These are phyloP conservation scores for Chimonanthus salicifolius DNA, from an alignment of 164 flowering plant genomes.

Conservation along the genomic window DNA sequence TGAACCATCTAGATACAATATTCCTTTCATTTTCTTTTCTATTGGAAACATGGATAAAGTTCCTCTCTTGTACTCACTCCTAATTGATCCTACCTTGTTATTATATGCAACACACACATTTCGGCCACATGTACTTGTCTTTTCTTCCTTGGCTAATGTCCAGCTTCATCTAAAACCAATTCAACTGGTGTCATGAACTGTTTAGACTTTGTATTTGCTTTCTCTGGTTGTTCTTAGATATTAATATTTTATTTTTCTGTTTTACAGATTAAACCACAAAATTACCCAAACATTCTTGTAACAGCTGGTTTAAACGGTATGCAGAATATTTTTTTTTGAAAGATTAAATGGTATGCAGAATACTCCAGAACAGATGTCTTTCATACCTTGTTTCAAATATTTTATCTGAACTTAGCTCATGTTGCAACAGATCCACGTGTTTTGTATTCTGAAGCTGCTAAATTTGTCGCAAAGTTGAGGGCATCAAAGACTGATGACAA, in stretches of 20 bases:
- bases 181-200: background rate
- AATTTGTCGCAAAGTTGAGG: slow-evolving; percentile 88
- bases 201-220: background rate
- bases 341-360: slow-evolving; percentile 29
- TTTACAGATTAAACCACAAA: slow-evolving; percentile 63
- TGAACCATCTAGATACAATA: too few relatives aligned
- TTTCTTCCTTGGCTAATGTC: too few relatives aligned
- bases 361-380: background rate
- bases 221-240: too few relatives aligned
- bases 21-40: background rate
- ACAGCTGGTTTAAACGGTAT: slow-evolving; percentile 88
- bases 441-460: slow-evolving; percentile 89
- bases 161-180: too few relatives aligned
- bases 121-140: too few relatives aligned
- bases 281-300: slow-evolving; percentile 78
- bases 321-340: slow-evolving; percentile 8
- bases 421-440: slow-evolving; percentile 74
- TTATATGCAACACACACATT: background rate
- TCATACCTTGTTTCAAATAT: background rate
- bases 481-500: slow-evolving; percentile 71
- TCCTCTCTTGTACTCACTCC: background rate
- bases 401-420: slow-evolving; percentile 3
- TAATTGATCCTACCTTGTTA: background rate
- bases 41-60: too few relatives aligned
- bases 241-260: background rate